Evolutionary conservation across 2,329 filamentous ascomycete genomes (phyloP).

Genomic region (Aureobasidium zeae): DNA sequence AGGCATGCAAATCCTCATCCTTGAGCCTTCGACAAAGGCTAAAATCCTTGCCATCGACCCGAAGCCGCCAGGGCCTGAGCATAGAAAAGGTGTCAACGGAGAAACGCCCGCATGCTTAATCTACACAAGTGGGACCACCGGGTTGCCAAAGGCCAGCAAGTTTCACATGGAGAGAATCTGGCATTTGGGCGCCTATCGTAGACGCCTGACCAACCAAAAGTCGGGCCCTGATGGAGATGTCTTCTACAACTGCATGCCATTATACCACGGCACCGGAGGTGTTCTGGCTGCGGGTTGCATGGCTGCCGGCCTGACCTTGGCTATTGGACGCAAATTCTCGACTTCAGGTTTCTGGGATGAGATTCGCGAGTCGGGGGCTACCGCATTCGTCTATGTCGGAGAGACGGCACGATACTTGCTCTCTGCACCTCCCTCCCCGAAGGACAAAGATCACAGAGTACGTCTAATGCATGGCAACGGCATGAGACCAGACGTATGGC

Average conservation of each 20-base stretch:
- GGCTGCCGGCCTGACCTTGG: slow-evolving; percentile 47
- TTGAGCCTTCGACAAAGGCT: slow-evolving; percentile 42
- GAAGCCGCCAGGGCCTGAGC: slow-evolving; percentile 46
- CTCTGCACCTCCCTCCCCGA: slow-evolving; percentile 53
- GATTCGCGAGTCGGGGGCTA: slow-evolving; percentile 56
- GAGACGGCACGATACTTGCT: slow-evolving; percentile 68
- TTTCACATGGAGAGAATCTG: slow-evolving; percentile 47
- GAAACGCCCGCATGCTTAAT: slow-evolving; percentile 54
- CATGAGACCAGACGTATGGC: slow-evolving; percentile 60
- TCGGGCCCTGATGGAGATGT: slow-evolving; percentile 42
- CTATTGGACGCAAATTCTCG: slow-evolving; percentile 59
- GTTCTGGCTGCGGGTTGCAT: slow-evolving; percentile 42
- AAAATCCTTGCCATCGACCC: slow-evolving; percentile 42
- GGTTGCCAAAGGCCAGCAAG: slow-evolving; percentile 61
- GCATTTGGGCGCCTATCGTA: slow-evolving; percentile 25
- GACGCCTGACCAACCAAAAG: slow-evolving; percentile 28
- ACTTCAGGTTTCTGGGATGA: slow-evolving; percentile 63
- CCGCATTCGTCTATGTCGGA: slow-evolving; percentile 67
- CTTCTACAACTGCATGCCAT: slow-evolving; percentile 69
- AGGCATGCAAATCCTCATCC: slow-evolving; percentile 47
- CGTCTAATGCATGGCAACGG: slow-evolving; percentile 57
- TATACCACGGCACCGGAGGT: slow-evolving; percentile 67
- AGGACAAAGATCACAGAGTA: slow-evolving; percentile 51
- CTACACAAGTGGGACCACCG: slow-evolving; percentile 60
- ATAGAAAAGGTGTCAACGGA: slow-evolving; percentile 44